Conservation (phyloP, 2,329 filamentous ascomycete species). For the Cyclaneusma minus region DNA sequence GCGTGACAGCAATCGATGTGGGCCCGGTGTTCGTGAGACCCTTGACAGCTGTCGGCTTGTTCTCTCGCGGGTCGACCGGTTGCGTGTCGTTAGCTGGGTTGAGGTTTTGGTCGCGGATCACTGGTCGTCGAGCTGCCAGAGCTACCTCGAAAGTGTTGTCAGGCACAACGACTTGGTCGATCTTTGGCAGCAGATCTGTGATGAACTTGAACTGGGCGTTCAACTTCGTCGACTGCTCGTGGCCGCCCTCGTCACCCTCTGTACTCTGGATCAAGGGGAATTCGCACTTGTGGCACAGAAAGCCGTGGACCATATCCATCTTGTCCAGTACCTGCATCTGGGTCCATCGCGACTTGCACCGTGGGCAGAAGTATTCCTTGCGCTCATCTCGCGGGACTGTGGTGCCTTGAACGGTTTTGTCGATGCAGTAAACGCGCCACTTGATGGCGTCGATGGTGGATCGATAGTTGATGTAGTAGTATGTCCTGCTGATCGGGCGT, state of each 20-base stretch:
- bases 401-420: constrained; percentile 74
- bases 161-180: constrained; percentile 60
- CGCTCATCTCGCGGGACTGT: constrained; percentile 69
- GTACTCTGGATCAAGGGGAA: constrained; percentile 47
- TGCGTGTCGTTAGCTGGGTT: constrained; percentile 47
- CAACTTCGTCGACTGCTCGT: constrained; percentile 57
- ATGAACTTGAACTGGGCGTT: constrained; percentile 72
- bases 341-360: constrained; percentile 77
- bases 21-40: constrained; percentile 51
- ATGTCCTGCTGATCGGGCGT: constrained; percentile 72
- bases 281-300: constrained; percentile 70
- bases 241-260: constrained; percentile 52
- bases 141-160: constrained; percentile 61
- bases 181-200: constrained; percentile 58
- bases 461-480: constrained; percentile 95
- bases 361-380: constrained; percentile 77
- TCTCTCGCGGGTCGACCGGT: constrained; percentile 34
- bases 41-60: constrained; percentile 51
- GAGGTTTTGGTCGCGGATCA: constrained; percentile 47
- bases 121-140: constrained; percentile 43
- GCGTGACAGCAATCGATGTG: constrained; percentile 53
- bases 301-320: constrained; percentile 48
- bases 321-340: constrained; percentile 77
- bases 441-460: constrained; percentile 93
- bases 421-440: constrained; percentile 77